A percentile compares a stretch with the other conserved stretches of the same genome.
Conservation (phyloP, 2,329 filamentous ascomycete genomes). For the Onygena corvina region DNA sequence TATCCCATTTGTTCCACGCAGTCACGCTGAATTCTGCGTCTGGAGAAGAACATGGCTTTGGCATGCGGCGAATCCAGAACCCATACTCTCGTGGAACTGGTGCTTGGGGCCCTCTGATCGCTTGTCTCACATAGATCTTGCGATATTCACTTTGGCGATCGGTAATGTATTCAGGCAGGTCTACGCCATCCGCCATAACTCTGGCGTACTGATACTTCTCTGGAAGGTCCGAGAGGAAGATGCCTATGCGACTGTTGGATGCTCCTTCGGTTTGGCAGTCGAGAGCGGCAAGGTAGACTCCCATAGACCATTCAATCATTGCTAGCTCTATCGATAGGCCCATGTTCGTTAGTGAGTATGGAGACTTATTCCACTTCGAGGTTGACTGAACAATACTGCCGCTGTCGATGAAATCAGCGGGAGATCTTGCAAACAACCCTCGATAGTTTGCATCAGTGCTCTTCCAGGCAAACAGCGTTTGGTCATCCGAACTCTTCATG, state of each 20-base stretch:
- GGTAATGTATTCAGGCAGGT: not conserved
- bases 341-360: slow-evolving; percentile 8
- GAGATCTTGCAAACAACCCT: slow-evolving; percentile 10
- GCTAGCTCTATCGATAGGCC: slow-evolving; percentile 5
- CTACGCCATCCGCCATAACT: not conserved
- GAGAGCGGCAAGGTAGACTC: slow-evolving; percentile 16
- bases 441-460: slow-evolving; percentile 1
- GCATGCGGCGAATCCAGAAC: slow-evolving; percentile 8
- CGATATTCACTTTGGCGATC: slow-evolving; percentile 6
- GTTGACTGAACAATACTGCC: not conserved
- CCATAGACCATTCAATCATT: slow-evolving; percentile 15
- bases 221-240: slow-evolving; percentile 7
- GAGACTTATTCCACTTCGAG: not conserved
- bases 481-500: slow-evolving; percentile 19
- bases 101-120: not conserved
- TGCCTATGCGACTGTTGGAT: not conserved
- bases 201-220: slow-evolving; percentile 9
- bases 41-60: not conserved
- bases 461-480: slow-evolving; percentile 16
- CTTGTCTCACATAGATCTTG: slow-evolving; percentile 6
- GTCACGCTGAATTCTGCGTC: slow-evolving; percentile 6
- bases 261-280: slow-evolving; percentile 12
- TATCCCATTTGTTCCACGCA: slow-evolving; percentile 6
- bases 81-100: not conserved
- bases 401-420: slow-evolving; percentile 6